Evolutionary conservation across 257 asterid genomes (phyloP).

Genomic region (Fraxinus anomala): DNA sequence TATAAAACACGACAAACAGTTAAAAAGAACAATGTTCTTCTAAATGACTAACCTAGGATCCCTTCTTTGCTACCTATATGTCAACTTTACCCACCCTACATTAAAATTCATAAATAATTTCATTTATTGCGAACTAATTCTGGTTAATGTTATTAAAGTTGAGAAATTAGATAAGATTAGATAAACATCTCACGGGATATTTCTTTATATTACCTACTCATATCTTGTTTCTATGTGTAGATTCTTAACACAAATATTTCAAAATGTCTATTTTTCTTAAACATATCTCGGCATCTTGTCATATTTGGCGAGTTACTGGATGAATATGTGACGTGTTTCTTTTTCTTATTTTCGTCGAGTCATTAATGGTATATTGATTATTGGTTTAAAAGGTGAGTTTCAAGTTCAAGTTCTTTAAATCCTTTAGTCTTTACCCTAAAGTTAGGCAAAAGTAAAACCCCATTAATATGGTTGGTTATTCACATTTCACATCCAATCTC

Average conservation of each 20-base stretch:
- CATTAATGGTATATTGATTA: background rate
- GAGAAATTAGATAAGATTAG: background rate
- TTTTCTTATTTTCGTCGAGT: background rate
- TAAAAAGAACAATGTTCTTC: slow-evolving; percentile 25
- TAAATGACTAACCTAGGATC: slow-evolving; percentile 32
- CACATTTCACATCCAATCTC: slow-evolving; percentile 30
- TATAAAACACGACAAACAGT: slow-evolving; percentile 13
- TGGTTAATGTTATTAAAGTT: background rate
- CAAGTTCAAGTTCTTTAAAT: background rate
- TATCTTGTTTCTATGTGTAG: background rate
- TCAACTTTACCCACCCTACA: background rate
- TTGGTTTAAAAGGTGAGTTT: background rate
- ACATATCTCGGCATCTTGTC: background rate
- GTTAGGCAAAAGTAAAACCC: slow-evolving; percentile 25
- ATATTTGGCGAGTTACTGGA: background rate
- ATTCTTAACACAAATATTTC: background rate
- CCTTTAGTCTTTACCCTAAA: slow-evolving; percentile 38
- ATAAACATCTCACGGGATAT: too few relatives aligned
- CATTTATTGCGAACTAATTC: background rate
- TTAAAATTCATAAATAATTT: background rate
- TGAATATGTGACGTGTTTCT: too few relatives aligned
- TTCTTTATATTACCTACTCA: too few relatives aligned
- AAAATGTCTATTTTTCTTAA: background rate
- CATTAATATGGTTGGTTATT: slow-evolving; percentile 43
- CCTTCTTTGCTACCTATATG: slow-evolving; percentile 19